phyloP scores from a whole-genome alignment of 139 green algal genomes.

The Chlorella vulgaris region DNA sequence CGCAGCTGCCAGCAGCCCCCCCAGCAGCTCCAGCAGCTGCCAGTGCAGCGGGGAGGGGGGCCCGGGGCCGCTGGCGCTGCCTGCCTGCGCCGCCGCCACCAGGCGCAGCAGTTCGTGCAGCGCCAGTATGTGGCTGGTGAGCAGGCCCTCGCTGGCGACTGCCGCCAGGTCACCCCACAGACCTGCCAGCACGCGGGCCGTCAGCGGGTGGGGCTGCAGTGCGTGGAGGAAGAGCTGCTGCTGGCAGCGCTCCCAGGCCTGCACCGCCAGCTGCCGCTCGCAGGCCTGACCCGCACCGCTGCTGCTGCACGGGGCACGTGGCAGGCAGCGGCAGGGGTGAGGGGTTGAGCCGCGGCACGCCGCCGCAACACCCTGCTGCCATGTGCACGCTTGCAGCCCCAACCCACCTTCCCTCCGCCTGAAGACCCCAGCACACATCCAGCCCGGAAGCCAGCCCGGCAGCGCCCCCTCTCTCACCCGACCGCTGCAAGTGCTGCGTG shows the following conservation, averaged over 20 bases:
- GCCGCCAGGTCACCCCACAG: slow-evolving; percentile 16
- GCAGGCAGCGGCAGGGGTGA: background rate
- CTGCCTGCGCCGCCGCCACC: slow-evolving; percentile 16
- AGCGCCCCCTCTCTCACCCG: background rate
- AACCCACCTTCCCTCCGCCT: no score
- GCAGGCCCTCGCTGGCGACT: background rate
- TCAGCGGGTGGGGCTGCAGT: slow-evolving; percentile 26
- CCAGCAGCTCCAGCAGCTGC: slow-evolving; percentile 32
- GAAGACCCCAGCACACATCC: no score
- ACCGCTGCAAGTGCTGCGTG: background rate
- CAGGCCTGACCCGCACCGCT: background rate
- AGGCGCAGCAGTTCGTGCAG: slow-evolving; percentile 31
- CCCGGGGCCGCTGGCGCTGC: background rate
- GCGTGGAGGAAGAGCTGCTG: slow-evolving; percentile 28
- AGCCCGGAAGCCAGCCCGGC: background rate
- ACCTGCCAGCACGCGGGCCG: background rate
- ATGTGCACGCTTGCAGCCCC: no score
- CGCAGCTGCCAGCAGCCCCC: slow-evolving; percentile 3
- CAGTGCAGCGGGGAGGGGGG: slow-evolving; percentile 24
- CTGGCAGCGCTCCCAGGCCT: slow-evolving; percentile 37
- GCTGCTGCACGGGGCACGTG: background rate
- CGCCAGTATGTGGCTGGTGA: background rate
- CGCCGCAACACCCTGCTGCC: no score
- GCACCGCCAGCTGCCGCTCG: slow-evolving; percentile 4
- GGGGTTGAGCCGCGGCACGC: no score